Percentiles rank a stretch among this genome's conserved stretches.
Conservation (phyloP, 805 yeast genomes). For the Ascoidea tarda region DNA sequence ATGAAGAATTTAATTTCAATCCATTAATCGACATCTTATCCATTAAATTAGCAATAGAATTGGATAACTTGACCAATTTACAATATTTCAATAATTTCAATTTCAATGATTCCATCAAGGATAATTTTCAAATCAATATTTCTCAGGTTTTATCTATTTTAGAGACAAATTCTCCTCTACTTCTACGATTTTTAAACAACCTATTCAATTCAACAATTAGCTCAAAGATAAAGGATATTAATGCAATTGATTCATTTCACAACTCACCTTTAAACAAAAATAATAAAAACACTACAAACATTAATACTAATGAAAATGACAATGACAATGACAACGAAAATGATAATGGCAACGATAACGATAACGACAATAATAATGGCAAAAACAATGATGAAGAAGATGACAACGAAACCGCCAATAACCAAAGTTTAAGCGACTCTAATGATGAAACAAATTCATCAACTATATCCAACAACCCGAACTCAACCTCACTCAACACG, state of each 20-base stretch:
- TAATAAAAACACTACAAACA: constrained; percentile 41
- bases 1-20: too few relatives aligned
- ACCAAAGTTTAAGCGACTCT: constrained; percentile 41
- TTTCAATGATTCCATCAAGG: neutral
- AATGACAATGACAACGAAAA: constrained; percentile 10
- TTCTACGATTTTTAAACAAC: too few relatives aligned
- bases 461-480: constrained; percentile 80
- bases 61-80: too few relatives aligned
- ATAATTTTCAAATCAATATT: too few relatives aligned
- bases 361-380: constrained; percentile 13
- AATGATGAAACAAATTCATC: constrained; percentile 71
- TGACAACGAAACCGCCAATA: constrained; percentile 20
- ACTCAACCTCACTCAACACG: constrained; percentile 42
- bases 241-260: too few relatives aligned
- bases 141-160: neutral
- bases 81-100: neutral
- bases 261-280: constrained; percentile 22
- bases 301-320: constrained; percentile 52
- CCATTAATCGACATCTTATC: too few relatives aligned
- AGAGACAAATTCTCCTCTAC: neutral
- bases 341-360: constrained; percentile 7
- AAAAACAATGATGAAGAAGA: constrained; percentile 18
- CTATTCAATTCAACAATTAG: too few relatives aligned
- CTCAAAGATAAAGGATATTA: too few relatives aligned
- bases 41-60: neutral